Conservation (phyloP, 352 stramenopile species). For the Pythium chondricola region DNA sequence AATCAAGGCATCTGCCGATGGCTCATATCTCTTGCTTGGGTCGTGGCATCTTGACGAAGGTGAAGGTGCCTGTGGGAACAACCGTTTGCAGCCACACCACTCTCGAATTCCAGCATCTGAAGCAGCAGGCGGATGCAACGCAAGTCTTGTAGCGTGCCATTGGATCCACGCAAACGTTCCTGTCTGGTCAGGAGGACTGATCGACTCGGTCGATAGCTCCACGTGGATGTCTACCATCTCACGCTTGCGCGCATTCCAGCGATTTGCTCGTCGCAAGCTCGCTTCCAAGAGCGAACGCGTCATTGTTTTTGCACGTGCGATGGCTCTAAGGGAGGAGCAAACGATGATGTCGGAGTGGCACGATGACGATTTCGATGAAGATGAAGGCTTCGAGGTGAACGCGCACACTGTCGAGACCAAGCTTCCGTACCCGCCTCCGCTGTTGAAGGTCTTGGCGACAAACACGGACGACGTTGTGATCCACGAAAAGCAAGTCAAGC, state of each 20-base stretch:
- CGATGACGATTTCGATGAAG: constrained; percentile 29
- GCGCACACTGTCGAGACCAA: background rate
- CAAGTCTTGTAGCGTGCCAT: constrained; percentile 53
- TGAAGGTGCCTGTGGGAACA: constrained; percentile 57
- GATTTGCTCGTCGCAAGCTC: background rate
- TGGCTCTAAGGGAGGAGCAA: constrained; percentile 23
- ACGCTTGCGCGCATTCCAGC: constrained; percentile 25
- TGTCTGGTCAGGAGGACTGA: constrained; percentile 33
- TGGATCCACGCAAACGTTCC: constrained; percentile 57
- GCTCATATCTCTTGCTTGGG: constrained; percentile 25
- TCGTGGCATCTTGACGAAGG: constrained; percentile 77
- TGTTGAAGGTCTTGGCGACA: constrained; percentile 37
- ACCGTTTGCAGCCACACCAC: constrained; percentile 16
- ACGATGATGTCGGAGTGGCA: constrained; percentile 18
- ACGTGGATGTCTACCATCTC: constrained; percentile 27
- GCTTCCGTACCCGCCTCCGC: constrained; percentile 2
- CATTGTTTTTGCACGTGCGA: constrained; percentile 32
- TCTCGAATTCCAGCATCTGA: background rate
- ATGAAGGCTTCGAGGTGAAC: background rate
- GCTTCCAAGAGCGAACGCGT: background rate
- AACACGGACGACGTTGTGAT: constrained; percentile 69
- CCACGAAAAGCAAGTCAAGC: constrained; percentile 57
- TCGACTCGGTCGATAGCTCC: constrained; percentile 27
- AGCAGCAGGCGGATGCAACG: constrained; percentile 23
- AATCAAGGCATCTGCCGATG: constrained; percentile 14